Percentiles rank a stretch among this genome's conserved stretches.
Conservation (phyloP, 75 land plant genomes). For the Cunninghamia lanceolata region DNA sequence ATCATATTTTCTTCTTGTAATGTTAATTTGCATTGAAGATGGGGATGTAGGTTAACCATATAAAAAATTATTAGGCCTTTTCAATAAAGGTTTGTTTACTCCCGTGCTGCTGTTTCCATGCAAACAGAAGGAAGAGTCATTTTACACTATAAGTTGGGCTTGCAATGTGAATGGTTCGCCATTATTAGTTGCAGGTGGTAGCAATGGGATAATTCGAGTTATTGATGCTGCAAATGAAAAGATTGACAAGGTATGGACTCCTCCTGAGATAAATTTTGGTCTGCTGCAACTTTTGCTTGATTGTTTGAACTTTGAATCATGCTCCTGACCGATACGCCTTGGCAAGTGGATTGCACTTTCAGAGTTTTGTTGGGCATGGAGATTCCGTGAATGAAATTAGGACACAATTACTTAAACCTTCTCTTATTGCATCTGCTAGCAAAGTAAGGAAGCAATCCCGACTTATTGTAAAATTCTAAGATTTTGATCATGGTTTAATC, state of each 20-base stretch:
- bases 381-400: conserved; percentile 96
- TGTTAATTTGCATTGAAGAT: background rate
- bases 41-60: background rate
- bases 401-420: conserved; percentile 86
- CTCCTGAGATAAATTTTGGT: background rate
- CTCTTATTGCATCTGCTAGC: conserved; percentile 88
- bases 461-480: background rate
- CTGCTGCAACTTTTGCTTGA: background rate
- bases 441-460: conserved; percentile 44
- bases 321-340: background rate
- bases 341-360: conserved; percentile 8
- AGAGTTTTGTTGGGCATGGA: conserved; percentile 99
- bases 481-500: conserved; percentile 6
- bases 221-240: conserved; percentile 79
- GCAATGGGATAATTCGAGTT: conserved; percentile 90
- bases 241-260: conserved; percentile 57
- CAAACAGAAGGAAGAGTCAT: conserved; percentile 88
- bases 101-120: background rate
- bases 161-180: conserved; percentile 69
- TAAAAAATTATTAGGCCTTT: conserved; percentile 1
- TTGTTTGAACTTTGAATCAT: conserved; percentile 13
- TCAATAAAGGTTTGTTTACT: background rate
- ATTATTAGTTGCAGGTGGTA: conserved; percentile 77
- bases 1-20: background rate
- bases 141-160: conserved; percentile 98